Base-by-base conservation (phyloP, 768 basidiomycete species). In the Cystobasidiopsis lactophilus region DNA sequence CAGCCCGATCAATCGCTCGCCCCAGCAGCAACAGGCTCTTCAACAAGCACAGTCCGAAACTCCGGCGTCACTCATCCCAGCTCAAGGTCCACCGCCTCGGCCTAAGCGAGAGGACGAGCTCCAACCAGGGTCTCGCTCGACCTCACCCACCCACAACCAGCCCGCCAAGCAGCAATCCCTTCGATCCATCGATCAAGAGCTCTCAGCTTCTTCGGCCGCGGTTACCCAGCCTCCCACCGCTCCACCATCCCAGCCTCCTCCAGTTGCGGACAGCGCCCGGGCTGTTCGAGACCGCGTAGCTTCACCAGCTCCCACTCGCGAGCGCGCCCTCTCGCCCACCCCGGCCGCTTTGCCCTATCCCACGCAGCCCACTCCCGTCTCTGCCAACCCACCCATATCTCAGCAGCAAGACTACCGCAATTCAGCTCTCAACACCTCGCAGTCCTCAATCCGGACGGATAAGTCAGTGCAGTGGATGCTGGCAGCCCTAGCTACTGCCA, bases 381-480 rank as follows among this genome's bases (percentile, higher is more conserved):
- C n/a, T n/a, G n/a, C n/a, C n/a, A n/a, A n/a, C n/a, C n/a, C n/a
- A n/a, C n/a, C n/a, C n/a, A n/a, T 39, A 39, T 39, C 13, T 39
- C 38, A 39, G 19, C 9, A 35, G 33, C 33, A 35, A 16, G 9
- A 16, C 16, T 16, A 35, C 9, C 33, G 33, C 33, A 35, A 35
- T 35, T 16, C 33, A 16, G 9, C 16, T 7, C 9, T 16, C 33
- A 35, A 7, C 33, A 35, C 16, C 33, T 35, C 33, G 9, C 33
- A 35, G 16, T 35, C 33, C 16, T 35, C 33, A 16, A 16, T 35
- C 33, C 33, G 33, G n/a, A 47, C 45, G 3, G 45, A 26, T 13
- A 47, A 18, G 24, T 9, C 45, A n/a, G 78, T 85, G 69, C 69
- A 70, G 33, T 93, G 91, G 80, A 79, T 95, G 77, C 78, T 76